Conservation (phyloP, 164 flowering plant species). For the Litsea cubeba region DNA sequence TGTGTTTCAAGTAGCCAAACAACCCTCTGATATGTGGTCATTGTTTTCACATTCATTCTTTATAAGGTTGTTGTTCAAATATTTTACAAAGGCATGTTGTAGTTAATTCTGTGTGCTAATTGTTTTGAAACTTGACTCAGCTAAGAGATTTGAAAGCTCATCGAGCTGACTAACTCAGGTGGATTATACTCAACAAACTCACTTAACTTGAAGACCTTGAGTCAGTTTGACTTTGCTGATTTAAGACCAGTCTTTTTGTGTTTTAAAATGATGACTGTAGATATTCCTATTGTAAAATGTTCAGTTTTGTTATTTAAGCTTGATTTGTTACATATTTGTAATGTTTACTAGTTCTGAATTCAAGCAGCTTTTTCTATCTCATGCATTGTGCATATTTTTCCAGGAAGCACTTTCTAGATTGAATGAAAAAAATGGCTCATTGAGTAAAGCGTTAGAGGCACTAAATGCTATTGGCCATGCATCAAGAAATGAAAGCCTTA, state of each 20-base stretch:
- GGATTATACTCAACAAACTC: no score
- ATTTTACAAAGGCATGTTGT: no score
- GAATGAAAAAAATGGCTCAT: slow-evolving; percentile 59
- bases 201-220: no score
- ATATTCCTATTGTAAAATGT: not conserved
- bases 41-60: not conserved
- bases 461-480: slow-evolving; percentile 36
- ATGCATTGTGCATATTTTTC: not conserved
- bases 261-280: no score
- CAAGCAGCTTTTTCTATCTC: not conserved
- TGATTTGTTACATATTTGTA: no score
- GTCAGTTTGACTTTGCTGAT: no score
- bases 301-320: not conserved
- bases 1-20: no score
- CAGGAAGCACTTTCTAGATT: slow-evolving; percentile 73
- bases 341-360: not conserved
- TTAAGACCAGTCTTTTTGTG: no score
- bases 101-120: no score
- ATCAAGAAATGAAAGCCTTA: slow-evolving; percentile 37
- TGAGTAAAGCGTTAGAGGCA: slow-evolving; percentile 55
- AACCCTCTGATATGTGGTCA: not conserved
- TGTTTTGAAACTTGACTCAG: no score
- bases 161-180: no score
- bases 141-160: no score
- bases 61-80: not conserved